These are phyloP conservation scores for Crucibulum laeve DNA, from an alignment of 768 basidiomycete genomes.

Conservation along the genomic window DNA sequence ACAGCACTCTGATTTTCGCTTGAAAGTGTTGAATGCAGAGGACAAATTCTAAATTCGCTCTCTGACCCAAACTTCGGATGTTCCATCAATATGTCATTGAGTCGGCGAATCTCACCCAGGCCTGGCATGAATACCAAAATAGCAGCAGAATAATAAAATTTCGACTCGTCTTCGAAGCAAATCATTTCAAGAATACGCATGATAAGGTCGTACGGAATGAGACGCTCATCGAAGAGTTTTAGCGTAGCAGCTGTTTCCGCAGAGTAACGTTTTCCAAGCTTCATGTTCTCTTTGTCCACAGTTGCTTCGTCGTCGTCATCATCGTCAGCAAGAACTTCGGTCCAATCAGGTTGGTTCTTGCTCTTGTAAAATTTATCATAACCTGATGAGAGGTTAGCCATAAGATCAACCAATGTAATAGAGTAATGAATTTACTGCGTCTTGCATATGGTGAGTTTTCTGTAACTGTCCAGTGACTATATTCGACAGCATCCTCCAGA, in stretches of 20 bases:
- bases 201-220: slow-evolving; percentile 91
- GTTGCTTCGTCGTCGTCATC: slow-evolving; percentile 62
- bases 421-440: slow-evolving; percentile 43
- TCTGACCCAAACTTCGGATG: slow-evolving; percentile 68
- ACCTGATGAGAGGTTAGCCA: slow-evolving; percentile 34
- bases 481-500: slow-evolving; percentile 89
- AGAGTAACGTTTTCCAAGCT: slow-evolving; percentile 80
- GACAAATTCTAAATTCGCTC: slow-evolving; percentile 69
- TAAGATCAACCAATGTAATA: slow-evolving; percentile 2
- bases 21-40: slow-evolving; percentile 90
- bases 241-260: slow-evolving; percentile 68
- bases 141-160: slow-evolving; percentile 65
- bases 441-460: slow-evolving; percentile 81
- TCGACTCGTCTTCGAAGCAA: slow-evolving; percentile 61
- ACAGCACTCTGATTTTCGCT: slow-evolving; percentile 88
- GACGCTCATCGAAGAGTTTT: slow-evolving; percentile 80
- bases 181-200: slow-evolving; percentile 76
- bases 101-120: slow-evolving; percentile 84
- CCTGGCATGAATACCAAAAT: slow-evolving; percentile 94
- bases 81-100: slow-evolving; percentile 77
- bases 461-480: slow-evolving; percentile 70
- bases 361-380: slow-evolving; percentile 60
- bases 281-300: slow-evolving; percentile 34
- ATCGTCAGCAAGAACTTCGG: slow-evolving; percentile 62
- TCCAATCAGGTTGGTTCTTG: slow-evolving; percentile 71